Base-by-base conservation (phyloP, 179 eudicot genomes). In the Gypsophila paniculata region DNA sequence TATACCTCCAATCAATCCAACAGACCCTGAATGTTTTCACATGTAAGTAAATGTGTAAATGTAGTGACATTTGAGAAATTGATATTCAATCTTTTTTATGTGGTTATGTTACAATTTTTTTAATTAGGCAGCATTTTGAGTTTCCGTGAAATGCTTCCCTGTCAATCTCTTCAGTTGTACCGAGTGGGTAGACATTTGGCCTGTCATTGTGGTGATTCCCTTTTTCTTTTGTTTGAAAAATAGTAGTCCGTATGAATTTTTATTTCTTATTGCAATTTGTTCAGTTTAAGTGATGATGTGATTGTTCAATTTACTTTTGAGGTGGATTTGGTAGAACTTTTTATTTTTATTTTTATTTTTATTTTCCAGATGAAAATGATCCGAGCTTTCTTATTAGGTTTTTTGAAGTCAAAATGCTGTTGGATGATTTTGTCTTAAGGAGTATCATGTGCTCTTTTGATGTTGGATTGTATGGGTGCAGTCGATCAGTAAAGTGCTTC, bases 11-110 rank as follows among this genome's bases (percentile, higher is more conserved):
- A 94, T 94, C 66, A 94, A 94, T 77, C 99, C 99, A 42, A 91
- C 97, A 72, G 99, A 94, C 85, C 99, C 99, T 19, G 99, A 94
- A 82, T 94, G 99, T 89, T 94, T 94, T 83, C 96, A 94, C 80
- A 94, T 94, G 99, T 94, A 66, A 85, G 99, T 89, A 32, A 61
- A 54, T 73, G 93, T 88, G 32, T 64, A 59, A 74, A 58, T 61
- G 22, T 32, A 36, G 19, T 49, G 46, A 42, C n/a, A 53, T n/a
- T n/a, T n/a, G n/a, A n/a, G n/a, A n/a, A n/a, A n/a, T n/a, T 42
- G 6, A 19, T 13, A 11, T 61, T 44, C 21, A 7, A 19, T 4
- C 38, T 19, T 15, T 65, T 15, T 38, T 51, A 15, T 62, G 19
- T n/a, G 19, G 8, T 17, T 26, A 17, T 13, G 26, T 23, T n/a